Evolutionary conservation across 208 protist species (phyloP), one percentile per base, ranked within the genome.

Genomic region (Zelonia costaricensis): DNA sequence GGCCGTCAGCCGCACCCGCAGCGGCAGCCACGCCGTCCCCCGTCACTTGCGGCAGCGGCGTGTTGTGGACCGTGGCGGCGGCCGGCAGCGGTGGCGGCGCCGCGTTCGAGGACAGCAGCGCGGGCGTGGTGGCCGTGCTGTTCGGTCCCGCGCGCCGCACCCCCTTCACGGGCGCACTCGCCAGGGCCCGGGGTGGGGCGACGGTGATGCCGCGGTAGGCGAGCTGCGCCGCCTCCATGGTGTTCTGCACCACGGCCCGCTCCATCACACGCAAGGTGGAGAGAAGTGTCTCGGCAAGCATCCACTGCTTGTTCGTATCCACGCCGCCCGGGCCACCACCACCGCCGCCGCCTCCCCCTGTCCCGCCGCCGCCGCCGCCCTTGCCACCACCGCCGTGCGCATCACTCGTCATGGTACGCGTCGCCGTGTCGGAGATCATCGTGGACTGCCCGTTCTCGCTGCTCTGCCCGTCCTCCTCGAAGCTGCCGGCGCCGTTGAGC

Each of bases 201-300:
- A 92, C 85, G 7, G 53, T 49, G 38, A 94, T 87, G 27, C 88
- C 86, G 33, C 92, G 86, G 59, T 97, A 97, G 16, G 76, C 74
- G 9, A 97, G 81, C 80, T 97, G 92, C 20, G 76, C 54, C n/a
- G 77, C 66, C 61, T 97, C 86, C 76, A 91, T 82, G 33, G 74
- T 84, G 65, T 97, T 97, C 62, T 95, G 87, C 60, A 97, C 89
- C 12, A 97, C 86, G n/a, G 76, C 87, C 23, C 92, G 89, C 72
- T 97, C 92, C 86, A 95, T 94, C 16, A 97, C 62, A 13, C 85
- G 86, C 33, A 97, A 69, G 23, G 79, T 93, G 3, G 91, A 84
- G 6, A 94, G 54, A 12, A 97, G 46, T 28, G 86, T 86, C 36
- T 93, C 84, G 0, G 89, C 63, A 46, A 91, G 75, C 73, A 97